Conservation (phyloP, 2,329 filamentous ascomycete species). For the Ramularia collo-cygni region DNA sequence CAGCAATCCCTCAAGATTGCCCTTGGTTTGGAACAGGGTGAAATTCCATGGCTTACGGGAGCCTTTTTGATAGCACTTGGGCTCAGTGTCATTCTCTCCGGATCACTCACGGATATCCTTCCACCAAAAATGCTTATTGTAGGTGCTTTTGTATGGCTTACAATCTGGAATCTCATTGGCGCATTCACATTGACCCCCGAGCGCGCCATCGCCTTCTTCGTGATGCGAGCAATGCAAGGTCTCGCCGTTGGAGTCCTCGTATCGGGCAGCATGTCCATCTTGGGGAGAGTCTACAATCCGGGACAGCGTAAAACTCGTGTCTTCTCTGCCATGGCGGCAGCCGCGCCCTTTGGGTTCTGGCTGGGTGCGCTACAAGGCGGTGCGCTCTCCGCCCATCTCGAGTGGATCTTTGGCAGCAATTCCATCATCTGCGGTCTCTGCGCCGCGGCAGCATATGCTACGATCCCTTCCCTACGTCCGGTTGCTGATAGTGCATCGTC, state of each 20-base stretch:
- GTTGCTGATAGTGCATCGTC: slow-evolving; percentile 21
- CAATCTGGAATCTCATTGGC: slow-evolving; percentile 35
- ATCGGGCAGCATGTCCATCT: slow-evolving; percentile 32
- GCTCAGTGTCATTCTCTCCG: slow-evolving; percentile 36
- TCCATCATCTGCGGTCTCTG: slow-evolving; percentile 35
- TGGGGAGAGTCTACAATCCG: slow-evolving; percentile 34
- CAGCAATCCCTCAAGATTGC: slow-evolving; percentile 34
- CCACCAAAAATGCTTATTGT: slow-evolving; percentile 38
- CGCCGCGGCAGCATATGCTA: slow-evolving; percentile 33
- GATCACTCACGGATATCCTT: slow-evolving; percentile 35
- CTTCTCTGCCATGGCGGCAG: slow-evolving; percentile 32
- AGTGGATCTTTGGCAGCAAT: slow-evolving; percentile 41
- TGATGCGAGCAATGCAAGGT: slow-evolving; percentile 35
- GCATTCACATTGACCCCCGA: slow-evolving; percentile 33
- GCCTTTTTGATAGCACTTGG: slow-evolving; percentile 38
- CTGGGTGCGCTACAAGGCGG: slow-evolving; percentile 37
- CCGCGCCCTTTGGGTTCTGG: slow-evolving; percentile 33
- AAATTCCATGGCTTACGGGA: slow-evolving; percentile 40
- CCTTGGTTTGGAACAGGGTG: slow-evolving; percentile 34
- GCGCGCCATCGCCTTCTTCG: slow-evolving; percentile 31
- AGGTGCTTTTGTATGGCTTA: slow-evolving; percentile 38
- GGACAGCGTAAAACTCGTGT: slow-evolving; percentile 34
- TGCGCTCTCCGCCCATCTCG: slow-evolving; percentile 33
- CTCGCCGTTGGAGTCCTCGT: slow-evolving; percentile 32
- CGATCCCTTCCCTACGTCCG: slow-evolving; percentile 35